Conservation (phyloP, 129 eudicot species). For the Centaurea solstitialis region DNA sequence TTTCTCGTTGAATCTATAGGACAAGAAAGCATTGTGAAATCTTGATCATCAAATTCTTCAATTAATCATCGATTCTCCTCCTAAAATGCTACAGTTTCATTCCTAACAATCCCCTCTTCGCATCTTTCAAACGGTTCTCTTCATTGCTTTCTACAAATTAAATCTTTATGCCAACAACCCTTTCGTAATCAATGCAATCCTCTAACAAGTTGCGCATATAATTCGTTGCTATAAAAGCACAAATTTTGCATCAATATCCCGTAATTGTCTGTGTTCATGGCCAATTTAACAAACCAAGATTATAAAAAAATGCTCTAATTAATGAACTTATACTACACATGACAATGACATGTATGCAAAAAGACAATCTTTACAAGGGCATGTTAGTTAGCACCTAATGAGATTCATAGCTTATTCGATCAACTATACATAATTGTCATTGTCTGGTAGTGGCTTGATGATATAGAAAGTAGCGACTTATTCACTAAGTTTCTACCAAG, state of each 20-base stretch:
- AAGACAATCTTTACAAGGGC: not conserved
- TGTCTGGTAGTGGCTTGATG: too few relatives aligned
- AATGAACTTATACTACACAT: not conserved
- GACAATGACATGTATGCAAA: not conserved
- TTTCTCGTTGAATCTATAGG: not conserved
- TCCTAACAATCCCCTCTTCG: not conserved
- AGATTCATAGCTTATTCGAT: too few relatives aligned
- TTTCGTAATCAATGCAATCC: not conserved
- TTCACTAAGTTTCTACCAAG: too few relatives aligned
- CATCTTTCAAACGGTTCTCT: not conserved
- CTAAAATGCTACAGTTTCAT: not conserved
- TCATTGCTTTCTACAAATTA: not conserved
- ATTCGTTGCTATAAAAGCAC: not conserved
- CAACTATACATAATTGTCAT: too few relatives aligned
- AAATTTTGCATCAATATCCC: not conserved
- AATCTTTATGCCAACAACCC: not conserved
- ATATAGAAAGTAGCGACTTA: too few relatives aligned
- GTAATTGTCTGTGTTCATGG: not conserved
- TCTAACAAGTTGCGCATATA: constrained; percentile 1
- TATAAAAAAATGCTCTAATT: not conserved
- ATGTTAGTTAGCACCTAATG: too few relatives aligned
- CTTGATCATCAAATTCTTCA: not conserved
- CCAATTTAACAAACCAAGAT: not conserved
- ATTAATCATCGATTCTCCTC: not conserved
- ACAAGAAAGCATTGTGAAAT: not conserved